A percentile compares a stretch with the other conserved stretches of the same genome.
Conservation (phyloP, 83 land plant species). For the Thuja plicata region DNA sequence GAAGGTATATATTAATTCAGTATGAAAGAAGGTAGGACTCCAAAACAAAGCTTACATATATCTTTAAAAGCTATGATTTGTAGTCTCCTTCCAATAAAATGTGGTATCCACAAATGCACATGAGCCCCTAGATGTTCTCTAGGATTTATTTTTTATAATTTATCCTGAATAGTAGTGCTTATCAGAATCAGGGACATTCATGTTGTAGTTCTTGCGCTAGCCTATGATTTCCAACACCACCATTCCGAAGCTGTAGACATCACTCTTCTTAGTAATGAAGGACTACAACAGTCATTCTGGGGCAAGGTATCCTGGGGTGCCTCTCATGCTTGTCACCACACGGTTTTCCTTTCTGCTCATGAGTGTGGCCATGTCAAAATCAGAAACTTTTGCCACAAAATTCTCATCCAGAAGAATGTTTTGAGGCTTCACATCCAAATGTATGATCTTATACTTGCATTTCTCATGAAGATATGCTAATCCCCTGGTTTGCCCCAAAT, state of each 20-base stretch:
- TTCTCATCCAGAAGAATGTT: no score
- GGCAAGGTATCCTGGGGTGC: constrained; percentile 23
- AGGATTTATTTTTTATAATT: no score
- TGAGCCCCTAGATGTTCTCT: neutral
- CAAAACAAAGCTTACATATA: no score
- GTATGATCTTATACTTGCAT: no score
- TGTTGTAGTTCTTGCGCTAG: constrained; percentile 7
- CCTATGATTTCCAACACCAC: constrained; percentile 23
- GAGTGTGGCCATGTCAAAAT: constrained; percentile 19
- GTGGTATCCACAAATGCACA: neutral
- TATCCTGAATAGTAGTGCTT: no score
- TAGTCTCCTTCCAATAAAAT: no score
- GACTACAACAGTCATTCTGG: constrained; percentile 14
- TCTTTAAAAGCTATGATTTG: no score
- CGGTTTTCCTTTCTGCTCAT: constrained; percentile 3
- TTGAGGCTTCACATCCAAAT: no score
- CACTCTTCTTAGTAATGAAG: neutral
- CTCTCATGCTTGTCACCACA: constrained; percentile 22
- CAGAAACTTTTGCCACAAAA: constrained; percentile 22
- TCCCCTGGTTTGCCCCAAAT: no score
- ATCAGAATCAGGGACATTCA: neutral
- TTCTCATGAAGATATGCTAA: no score
- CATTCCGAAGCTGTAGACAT: constrained; percentile 29
- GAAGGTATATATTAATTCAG: no score
- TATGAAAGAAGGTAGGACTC: no score